Evolutionary conservation across 2,329 filamentous ascomycete species (phyloP).

Genomic region (Colletotrichum sublineola): DNA sequence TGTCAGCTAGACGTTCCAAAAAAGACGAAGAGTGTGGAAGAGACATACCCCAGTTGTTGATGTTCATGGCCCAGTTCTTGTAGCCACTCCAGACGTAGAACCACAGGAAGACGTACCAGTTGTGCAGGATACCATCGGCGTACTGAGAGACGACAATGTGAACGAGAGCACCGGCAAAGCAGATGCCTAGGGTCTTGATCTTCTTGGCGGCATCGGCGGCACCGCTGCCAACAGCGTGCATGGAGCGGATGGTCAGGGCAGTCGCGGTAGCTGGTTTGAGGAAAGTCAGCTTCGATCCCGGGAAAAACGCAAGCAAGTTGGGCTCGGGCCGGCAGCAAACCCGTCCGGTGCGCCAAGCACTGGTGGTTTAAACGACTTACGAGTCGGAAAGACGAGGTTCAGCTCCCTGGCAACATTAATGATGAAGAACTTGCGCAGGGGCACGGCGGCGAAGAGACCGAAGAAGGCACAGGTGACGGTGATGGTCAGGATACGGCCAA

Average conservation of each 20-base stretch:
- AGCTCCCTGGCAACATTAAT: slow-evolving; percentile 73
- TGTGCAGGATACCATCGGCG: slow-evolving; percentile 70
- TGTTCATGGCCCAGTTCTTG: slow-evolving; percentile 62
- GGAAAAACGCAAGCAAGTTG: not conserved
- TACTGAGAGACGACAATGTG: slow-evolving; percentile 71
- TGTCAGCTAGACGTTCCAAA: not conserved
- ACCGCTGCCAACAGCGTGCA: slow-evolving; percentile 69
- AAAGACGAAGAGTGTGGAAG: not conserved
- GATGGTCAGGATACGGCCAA: slow-evolving; percentile 69
- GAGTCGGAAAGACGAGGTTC: slow-evolving; percentile 69
- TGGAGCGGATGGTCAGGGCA: slow-evolving; percentile 71
- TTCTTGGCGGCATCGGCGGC: slow-evolving; percentile 66
- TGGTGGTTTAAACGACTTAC: slow-evolving; percentile 2
- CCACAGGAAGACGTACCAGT: slow-evolving; percentile 67
- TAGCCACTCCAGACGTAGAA: slow-evolving; percentile 69
- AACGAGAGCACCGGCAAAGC: slow-evolving; percentile 64
- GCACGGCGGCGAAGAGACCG: slow-evolving; percentile 73
- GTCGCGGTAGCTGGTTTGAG: slow-evolving; percentile 62
- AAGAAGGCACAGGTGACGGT: slow-evolving; percentile 74
- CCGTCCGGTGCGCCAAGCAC: not conserved
- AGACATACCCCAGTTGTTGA: slow-evolving; percentile 67
- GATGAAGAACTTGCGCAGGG: slow-evolving; percentile 76
- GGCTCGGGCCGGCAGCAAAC: not conserved
- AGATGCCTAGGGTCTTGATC: slow-evolving; percentile 66
- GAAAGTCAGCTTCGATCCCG: not conserved